Evolutionary conservation across 257 asterid genomes (phyloP).

Genomic region (Rubia yunnanensis): DNA sequence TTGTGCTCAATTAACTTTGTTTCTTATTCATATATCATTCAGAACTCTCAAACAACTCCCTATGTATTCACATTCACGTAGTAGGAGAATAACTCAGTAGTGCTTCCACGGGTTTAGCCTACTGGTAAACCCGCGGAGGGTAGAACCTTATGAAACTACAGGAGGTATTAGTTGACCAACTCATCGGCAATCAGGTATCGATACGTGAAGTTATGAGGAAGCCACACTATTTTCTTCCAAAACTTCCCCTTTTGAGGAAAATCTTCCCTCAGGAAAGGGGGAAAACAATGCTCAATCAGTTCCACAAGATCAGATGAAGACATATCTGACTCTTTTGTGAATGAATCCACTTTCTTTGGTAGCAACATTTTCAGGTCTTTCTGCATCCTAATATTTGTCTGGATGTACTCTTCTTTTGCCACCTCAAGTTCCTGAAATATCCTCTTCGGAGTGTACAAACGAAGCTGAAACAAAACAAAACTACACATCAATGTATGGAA

Average conservation of each 20-base stretch:
- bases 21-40: conserved; percentile 40
- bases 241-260: conserved; percentile 32
- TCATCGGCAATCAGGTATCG: conserved; percentile 52
- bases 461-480: conserved; percentile 38
- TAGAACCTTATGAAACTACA: neutral
- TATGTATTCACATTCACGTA: neutral
- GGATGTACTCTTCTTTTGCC: conserved; percentile 88
- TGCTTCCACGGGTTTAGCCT: neutral
- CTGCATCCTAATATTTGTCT: conserved; percentile 41
- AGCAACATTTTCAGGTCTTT: conserved; percentile 55
- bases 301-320: conserved; percentile 40
- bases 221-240: conserved; percentile 57
- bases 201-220: conserved; percentile 64
- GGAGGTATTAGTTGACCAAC: conserved; percentile 22
- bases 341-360: conserved; percentile 67
- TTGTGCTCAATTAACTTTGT: neutral
- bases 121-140: neutral
- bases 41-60: conserved; percentile 7
- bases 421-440: conserved; percentile 76
- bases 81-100: neutral
- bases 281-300: conserved; percentile 45
- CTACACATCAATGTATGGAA: neutral
- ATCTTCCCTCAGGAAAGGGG: conserved; percentile 23
- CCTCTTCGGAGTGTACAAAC: conserved; percentile 54
- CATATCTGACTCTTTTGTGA: conserved; percentile 48